A percentile compares a stretch with the other conserved stretches of the same genome.
These are phyloP conservation scores for Sparassis latifolia DNA, from an alignment of 1,284 basidiomycete species.

Conservation along the genomic window DNA sequence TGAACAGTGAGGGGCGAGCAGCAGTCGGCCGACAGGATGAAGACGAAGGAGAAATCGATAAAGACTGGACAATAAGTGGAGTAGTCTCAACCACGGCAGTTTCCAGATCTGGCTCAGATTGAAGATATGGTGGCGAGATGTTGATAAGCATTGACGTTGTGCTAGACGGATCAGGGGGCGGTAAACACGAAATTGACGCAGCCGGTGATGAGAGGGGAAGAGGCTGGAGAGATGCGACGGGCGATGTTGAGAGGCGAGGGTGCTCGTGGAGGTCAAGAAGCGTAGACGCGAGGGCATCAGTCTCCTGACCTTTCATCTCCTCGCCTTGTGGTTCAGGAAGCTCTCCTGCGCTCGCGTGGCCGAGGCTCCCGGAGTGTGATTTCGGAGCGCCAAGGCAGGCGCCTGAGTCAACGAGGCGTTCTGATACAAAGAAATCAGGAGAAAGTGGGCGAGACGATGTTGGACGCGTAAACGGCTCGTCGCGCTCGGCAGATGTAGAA, in stretches of 20 bases:
- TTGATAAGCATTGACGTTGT: neutral
- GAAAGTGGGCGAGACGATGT: neutral
- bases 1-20: neutral
- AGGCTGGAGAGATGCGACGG: neutral
- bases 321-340: neutral
- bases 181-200: neutral
- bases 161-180: neutral
- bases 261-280: too few species aligned
- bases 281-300: too few species aligned
- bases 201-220: neutral
- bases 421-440: neutral
- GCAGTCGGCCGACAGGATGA: neutral
- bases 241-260: neutral
- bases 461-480: conserved; percentile 18
- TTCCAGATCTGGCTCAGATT: neutral
- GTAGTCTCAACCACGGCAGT: neutral
- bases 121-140: neutral
- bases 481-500: conserved; percentile 25
- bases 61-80: neutral
- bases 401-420: neutral
- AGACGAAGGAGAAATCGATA: neutral
- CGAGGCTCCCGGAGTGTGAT: neutral
- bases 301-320: too few species aligned
- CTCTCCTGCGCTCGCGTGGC: neutral
- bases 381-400: neutral